Conservation (phyloP, 371 early-diverging fungal genomes). For the Mucor lusitanicus region DNA sequence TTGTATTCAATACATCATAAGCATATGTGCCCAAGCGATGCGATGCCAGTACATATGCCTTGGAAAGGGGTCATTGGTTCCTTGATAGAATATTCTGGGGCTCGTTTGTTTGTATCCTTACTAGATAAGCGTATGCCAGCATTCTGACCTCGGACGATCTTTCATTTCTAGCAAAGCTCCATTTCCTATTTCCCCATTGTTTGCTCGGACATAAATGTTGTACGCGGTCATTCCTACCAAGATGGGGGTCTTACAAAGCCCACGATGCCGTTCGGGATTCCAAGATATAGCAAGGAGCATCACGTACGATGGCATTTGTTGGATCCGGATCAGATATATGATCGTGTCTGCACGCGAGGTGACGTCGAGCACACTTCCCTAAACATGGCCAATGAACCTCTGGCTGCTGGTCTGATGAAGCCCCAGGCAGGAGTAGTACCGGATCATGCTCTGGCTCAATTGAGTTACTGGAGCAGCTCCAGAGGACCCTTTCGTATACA, state of each 20-base stretch:
- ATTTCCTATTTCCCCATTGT: neutral
- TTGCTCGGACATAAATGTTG: neutral
- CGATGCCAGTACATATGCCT: neutral
- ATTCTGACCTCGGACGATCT: neutral
- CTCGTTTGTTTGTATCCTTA: neutral
- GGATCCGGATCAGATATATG: neutral
- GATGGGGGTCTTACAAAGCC: neutral
- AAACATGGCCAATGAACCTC: constrained; percentile 22
- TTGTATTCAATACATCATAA: neutral
- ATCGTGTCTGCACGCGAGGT: constrained; percentile 3
- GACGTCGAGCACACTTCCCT: constrained; percentile 7
- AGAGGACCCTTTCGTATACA: neutral
- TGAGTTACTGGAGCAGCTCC: neutral
- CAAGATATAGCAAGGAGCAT: neutral
- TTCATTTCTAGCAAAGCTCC: neutral
- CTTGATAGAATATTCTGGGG: neutral
- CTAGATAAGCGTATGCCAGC: no score
- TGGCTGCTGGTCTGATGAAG: neutral
- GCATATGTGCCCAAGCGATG: neutral
- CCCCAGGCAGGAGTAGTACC: neutral
- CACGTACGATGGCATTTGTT: neutral
- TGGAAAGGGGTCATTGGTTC: neutral
- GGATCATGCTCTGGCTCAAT: neutral
- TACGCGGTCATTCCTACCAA: neutral
- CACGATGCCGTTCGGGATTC: neutral